Evolutionary conservation across 176 grass and related monocot species (phyloP), one percentile per base, ranked within the genome.

Genomic region (Puya raimondii): DNA sequence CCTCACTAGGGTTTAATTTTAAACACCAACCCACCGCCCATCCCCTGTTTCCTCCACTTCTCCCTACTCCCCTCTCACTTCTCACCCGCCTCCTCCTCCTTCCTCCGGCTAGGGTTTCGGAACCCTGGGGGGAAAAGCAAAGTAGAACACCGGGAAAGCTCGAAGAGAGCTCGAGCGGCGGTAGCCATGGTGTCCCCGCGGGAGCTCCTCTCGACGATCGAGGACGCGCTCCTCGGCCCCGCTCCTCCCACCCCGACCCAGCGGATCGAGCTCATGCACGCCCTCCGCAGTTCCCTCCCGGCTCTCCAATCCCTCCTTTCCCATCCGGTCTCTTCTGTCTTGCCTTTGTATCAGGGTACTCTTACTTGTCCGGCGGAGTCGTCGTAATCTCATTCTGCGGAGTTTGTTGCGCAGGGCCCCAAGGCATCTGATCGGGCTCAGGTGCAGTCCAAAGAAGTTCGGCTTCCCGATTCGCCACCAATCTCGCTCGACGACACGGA

Each of bases 401-500:
- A 12, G 17, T 67, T 80, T 80, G 70, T 72, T 75, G 67, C 64
- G 75, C 74, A 97, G 93, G 77, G 72, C 16, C 93, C 93, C 1
- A 97, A 87, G 79, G 82, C 89, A 64, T 92, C 93, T 0, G 89
- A 97, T 76, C 76, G 93, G 65, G 70, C 84, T 52, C 89, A 97
- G 51, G 86, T 92, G 48, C 77, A 87, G 72, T 84, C 86, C 20
- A 97, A 89, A 61, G 81, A 97, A 79, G 82, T 97, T 59, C 78
- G 84, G 71, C 74, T 97, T 47, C 77, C 69, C 0, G 87, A 90
- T 74, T 86, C 86, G 73, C 82, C 74, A 7, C 84, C 86, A 11
- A 85, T 97, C 49, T 74, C 84, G 14, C 88, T 97, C 0, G 89
- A 97, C 11, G 89, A 97, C 74, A 97, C 84, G 21, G 93, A 97